phyloP scores from a whole-genome alignment of 495 filamentous ascomycete genomes.

The Penicillium coffeae region DNA sequence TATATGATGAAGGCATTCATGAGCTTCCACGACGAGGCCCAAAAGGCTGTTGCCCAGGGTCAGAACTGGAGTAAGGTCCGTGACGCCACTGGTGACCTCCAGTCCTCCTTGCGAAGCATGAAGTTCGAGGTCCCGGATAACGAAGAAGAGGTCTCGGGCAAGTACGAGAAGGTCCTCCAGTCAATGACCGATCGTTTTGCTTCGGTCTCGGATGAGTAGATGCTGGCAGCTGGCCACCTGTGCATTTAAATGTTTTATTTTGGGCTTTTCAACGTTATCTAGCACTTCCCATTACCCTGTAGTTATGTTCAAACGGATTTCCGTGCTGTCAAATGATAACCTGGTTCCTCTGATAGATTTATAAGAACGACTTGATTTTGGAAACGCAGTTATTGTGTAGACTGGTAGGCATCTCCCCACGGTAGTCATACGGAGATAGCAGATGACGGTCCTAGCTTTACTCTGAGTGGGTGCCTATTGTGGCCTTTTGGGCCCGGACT shows the following conservation, averaged over 20 bases:
- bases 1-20: constrained; percentile 99
- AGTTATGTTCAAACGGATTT: constrained; percentile 29
- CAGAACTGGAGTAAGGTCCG: constrained; percentile 88
- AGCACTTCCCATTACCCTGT: constrained; percentile 41
- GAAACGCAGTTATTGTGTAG: background rate
- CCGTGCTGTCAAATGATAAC: constrained; percentile 1
- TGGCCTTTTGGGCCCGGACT: constrained; percentile 1
- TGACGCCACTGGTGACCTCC: constrained; percentile 83
- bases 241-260: constrained; percentile 13
- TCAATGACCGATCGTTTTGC: constrained; percentile 95
- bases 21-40: constrained; percentile 93
- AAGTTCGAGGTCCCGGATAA: constrained; percentile 92
- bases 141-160: constrained; percentile 68
- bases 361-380: background rate
- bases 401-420: too few relatives aligned
- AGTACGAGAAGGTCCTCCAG: constrained; percentile 91
- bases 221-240: constrained; percentile 17
- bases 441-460: background rate
- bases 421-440: background rate
- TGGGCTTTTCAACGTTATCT: constrained; percentile 16
- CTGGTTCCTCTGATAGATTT: background rate
- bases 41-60: constrained; percentile 89
- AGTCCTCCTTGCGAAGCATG: constrained; percentile 76
- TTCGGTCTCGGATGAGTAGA: constrained; percentile 85
- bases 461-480: constrained; percentile 9